Evolutionary conservation across 1,139 yeast genomes (phyloP).

Genomic region (Yamadazyma taylorii): DNA sequence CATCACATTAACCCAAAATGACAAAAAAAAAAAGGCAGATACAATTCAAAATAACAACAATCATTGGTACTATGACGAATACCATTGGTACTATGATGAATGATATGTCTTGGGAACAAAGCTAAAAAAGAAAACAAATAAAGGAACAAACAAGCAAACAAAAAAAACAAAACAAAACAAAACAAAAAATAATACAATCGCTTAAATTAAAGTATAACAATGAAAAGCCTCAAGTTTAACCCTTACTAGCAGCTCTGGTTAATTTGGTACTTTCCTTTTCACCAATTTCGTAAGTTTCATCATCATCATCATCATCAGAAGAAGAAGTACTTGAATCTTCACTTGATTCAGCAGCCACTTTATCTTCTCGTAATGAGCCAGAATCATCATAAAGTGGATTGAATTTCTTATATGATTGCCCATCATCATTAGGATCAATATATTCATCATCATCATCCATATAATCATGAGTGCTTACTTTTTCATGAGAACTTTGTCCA

Average conservation of each 20-base stretch:
- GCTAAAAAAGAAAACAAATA: too few species aligned
- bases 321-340: constrained; percentile 31
- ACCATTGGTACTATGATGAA: too few species aligned
- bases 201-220: too few species aligned
- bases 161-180: too few species aligned
- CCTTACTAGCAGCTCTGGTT: constrained; percentile 45
- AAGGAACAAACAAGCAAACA: too few species aligned
- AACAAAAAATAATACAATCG: too few species aligned
- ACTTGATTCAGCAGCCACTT: constrained; percentile 26
- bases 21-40: background rate
- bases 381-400: constrained; percentile 57
- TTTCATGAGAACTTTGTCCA: constrained; percentile 15
- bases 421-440: constrained; percentile 81
- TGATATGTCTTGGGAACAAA: too few species aligned
- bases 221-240: too few species aligned
- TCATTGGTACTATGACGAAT: too few species aligned
- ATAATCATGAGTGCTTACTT: constrained; percentile 12
- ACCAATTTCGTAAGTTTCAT: constrained; percentile 14
- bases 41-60: too few species aligned
- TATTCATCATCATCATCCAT: constrained; percentile 61
- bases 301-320: constrained; percentile 31
- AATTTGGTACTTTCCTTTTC: constrained; percentile 24
- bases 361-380: constrained; percentile 31
- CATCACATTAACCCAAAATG: background rate
- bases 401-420: constrained; percentile 66